A percentile compares a stretch with the other conserved stretches of the same genome.
These are phyloP conservation scores for Fusarium incarnatum DNA, from an alignment of 2,329 filamentous ascomycete genomes.

Conservation along the genomic window DNA sequence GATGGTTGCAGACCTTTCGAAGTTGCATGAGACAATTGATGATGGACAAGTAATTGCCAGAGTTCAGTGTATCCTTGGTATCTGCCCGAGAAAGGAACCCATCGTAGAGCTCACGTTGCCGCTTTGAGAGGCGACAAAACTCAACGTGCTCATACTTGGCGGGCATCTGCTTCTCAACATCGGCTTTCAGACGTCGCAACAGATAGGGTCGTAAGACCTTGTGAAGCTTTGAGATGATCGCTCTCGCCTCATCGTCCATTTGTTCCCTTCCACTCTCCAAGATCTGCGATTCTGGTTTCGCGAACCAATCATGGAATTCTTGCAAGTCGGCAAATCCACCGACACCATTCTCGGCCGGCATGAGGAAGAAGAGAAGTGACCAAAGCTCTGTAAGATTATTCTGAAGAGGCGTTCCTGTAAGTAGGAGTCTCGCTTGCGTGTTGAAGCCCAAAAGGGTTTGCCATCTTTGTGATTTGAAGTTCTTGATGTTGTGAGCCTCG, in stretches of 20 bases:
- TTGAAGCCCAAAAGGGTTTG: constrained; percentile 95
- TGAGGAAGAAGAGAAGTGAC: constrained; percentile 96
- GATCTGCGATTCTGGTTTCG: constrained; percentile 94
- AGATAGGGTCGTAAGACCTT: constrained; percentile 93
- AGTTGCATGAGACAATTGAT: constrained; percentile 99
- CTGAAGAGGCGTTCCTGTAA: constrained; percentile 95
- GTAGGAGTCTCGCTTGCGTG: constrained; percentile 84
- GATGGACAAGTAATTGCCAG: constrained; percentile 96
- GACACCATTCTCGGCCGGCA: constrained; percentile 88
- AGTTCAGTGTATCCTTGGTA: constrained; percentile 87
- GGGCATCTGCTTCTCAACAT: constrained; percentile 99
- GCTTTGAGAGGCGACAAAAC: constrained; percentile 93
- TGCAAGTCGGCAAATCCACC: constrained; percentile 94
- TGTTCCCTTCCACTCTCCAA: constrained; percentile 93
- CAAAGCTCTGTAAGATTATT: constrained; percentile 97
- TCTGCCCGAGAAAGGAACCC: constrained; percentile 93
- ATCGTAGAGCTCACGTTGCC: constrained; percentile 95
- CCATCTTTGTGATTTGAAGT: constrained; percentile 98
- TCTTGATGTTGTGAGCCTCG: constrained; percentile 99
- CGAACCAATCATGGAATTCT: constrained; percentile 96
- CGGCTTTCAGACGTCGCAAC: constrained; percentile 88
- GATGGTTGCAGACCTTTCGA: constrained; percentile 97
- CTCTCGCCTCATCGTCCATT: constrained; percentile 92
- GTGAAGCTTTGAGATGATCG: constrained; percentile 92
- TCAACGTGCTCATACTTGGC: constrained; percentile 98